Evolutionary conservation across 106 monocot genomes (phyloP).

Genomic region (Alisma plantagoaquatica): DNA sequence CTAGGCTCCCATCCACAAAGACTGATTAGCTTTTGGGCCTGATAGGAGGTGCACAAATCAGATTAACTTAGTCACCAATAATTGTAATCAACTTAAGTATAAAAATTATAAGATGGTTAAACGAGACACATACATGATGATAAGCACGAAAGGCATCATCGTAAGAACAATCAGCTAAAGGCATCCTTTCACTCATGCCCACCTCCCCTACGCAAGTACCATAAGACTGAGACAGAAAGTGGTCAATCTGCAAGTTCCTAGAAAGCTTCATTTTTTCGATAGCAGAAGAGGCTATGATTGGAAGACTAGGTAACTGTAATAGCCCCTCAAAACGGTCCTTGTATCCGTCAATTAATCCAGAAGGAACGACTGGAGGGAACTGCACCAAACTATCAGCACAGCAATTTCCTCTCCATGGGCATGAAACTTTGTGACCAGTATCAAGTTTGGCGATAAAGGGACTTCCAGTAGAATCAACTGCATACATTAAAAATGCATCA

Average conservation of each 20-base stretch:
- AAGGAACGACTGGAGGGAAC: constrained; percentile 62
- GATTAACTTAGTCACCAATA: background rate
- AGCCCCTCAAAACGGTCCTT: constrained; percentile 92
- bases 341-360: constrained; percentile 80
- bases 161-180: constrained; percentile 24
- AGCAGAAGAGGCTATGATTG: constrained; percentile 64
- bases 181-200: constrained; percentile 30
- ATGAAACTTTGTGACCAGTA: constrained; percentile 40
- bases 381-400: constrained; percentile 96
- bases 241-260: constrained; percentile 63
- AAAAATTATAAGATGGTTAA: background rate
- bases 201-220: too few species aligned
- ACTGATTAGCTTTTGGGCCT: too few species aligned
- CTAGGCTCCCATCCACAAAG: too few species aligned
- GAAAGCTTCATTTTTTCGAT: constrained; percentile 62
- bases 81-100: background rate
- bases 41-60: constrained; percentile 4
- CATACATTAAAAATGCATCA: constrained; percentile 13
- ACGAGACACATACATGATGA: constrained; percentile 29
- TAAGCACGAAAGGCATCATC: constrained; percentile 37
- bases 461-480: constrained; percentile 48
- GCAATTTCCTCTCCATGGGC: constrained; percentile 90
- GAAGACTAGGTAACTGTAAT: constrained; percentile 64
- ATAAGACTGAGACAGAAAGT: constrained; percentile 54
- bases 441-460: constrained; percentile 62